Conservation (phyloP, 2,329 filamentous ascomycete species). For the Apiospora arundinis region DNA sequence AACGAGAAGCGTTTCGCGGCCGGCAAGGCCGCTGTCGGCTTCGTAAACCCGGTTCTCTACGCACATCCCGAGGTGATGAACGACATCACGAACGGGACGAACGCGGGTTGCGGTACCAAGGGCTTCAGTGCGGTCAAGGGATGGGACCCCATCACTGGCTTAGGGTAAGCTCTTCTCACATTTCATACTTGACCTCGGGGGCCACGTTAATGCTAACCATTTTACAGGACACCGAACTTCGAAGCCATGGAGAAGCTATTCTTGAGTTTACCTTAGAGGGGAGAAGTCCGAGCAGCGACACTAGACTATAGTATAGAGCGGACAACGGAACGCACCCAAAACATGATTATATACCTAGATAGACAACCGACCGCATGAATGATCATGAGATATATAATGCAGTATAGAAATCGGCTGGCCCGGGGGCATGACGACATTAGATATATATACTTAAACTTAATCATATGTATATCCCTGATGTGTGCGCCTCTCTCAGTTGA, state of each 20-base stretch:
- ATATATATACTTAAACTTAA: conserved; percentile 16
- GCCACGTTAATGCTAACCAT: background rate
- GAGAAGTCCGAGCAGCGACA: no score
- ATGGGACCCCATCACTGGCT: conserved; percentile 44
- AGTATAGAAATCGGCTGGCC: conserved; percentile 4
- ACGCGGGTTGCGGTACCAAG: conserved; percentile 36
- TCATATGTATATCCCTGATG: background rate
- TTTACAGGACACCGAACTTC: conserved; percentile 26
- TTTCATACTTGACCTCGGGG: no score
- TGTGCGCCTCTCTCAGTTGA: background rate
- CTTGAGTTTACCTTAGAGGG: conserved; percentile 23
- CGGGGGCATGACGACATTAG: conserved; percentile 3
- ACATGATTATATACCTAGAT: background rate
- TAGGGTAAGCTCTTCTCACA: conserved; percentile 28
- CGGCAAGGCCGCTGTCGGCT: conserved; percentile 35
- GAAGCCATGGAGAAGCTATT: conserved; percentile 27
- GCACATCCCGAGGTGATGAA: conserved; percentile 37
- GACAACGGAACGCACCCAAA: background rate
- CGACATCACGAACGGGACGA: conserved; percentile 39
- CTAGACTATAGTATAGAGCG: conserved; percentile 4
- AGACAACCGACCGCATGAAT: background rate
- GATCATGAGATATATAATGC: background rate
- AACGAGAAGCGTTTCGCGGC: conserved; percentile 34
- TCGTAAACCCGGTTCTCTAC: conserved; percentile 37
- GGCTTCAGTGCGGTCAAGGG: conserved; percentile 37